Percentiles rank a stretch among this genome's conserved stretches.
These are phyloP conservation scores for Mayamaea pseudoterrestris DNA, from an alignment of 108 stramenopile genomes.

Conservation along the genomic window DNA sequence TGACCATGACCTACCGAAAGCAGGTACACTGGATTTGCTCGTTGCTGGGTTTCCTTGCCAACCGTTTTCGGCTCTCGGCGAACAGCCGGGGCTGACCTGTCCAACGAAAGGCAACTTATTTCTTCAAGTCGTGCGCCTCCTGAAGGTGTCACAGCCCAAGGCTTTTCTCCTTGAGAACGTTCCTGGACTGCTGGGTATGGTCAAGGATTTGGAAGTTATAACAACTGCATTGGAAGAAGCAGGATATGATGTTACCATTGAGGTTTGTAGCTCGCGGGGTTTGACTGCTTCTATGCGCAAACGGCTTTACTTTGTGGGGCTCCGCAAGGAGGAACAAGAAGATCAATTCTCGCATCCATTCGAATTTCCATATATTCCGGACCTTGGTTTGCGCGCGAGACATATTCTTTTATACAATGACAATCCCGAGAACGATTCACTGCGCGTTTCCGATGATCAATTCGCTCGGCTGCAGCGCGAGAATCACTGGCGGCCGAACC, in stretches of 20 bases:
- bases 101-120: slow-evolving; percentile 55
- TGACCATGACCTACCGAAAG: slow-evolving; percentile 6
- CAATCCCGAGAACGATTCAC: slow-evolving; percentile 24
- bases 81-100: slow-evolving; percentile 56
- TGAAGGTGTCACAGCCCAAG: slow-evolving; percentile 43
- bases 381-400: slow-evolving; percentile 40
- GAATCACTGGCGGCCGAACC: slow-evolving; percentile 40
- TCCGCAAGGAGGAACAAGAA: slow-evolving; percentile 10
- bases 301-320: slow-evolving; percentile 59
- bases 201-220: slow-evolving; percentile 31
- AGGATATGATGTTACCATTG: slow-evolving; percentile 48
- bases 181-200: slow-evolving; percentile 48
- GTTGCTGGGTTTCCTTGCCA: slow-evolving; percentile 78
- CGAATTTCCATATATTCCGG: slow-evolving; percentile 67
- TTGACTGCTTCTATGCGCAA: slow-evolving; percentile 54
- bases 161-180: slow-evolving; percentile 76
- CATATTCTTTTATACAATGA: slow-evolving; percentile 53
- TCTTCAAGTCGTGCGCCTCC: slow-evolving; percentile 53
- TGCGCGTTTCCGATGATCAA: slow-evolving; percentile 29
- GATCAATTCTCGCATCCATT: slow-evolving; percentile 7
- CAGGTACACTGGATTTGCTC: slow-evolving; percentile 34
- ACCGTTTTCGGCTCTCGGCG: slow-evolving; percentile 52
- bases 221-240: slow-evolving; percentile 35
- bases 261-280: slow-evolving; percentile 54
- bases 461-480: slow-evolving; percentile 30